A percentile compares a stretch with the other conserved stretches of the same genome.
Conservation (phyloP, 495 filamentous ascomycete species). For the Pseudoneurospora amorphoporcata region DNA sequence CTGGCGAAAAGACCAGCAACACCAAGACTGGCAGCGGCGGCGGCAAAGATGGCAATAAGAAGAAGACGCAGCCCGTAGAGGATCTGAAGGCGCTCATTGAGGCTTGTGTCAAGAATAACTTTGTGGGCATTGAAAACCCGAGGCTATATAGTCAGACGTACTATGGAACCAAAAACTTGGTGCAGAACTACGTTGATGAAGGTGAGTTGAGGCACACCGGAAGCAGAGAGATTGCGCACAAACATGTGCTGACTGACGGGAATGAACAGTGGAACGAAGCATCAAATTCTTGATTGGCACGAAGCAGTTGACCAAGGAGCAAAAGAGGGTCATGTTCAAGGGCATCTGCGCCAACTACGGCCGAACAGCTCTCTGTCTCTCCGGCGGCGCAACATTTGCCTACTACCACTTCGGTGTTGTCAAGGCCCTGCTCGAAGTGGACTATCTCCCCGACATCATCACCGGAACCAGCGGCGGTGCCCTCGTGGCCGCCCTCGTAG, state of each 20-base stretch:
- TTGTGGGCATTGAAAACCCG: slow-evolving; percentile 89
- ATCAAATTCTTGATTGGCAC: slow-evolving; percentile 59
- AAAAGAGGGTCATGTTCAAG: slow-evolving; percentile 78
- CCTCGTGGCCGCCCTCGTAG: slow-evolving; percentile 77
- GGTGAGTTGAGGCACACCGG: slow-evolving; percentile 25
- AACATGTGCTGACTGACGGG: slow-evolving; percentile 7
- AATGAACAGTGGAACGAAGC: slow-evolving; percentile 42
- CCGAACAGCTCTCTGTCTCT: slow-evolving; percentile 83
- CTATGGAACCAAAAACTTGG: slow-evolving; percentile 86
- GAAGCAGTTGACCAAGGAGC: slow-evolving; percentile 51
- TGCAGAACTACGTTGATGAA: slow-evolving; percentile 85
- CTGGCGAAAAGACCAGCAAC: slow-evolving; percentile 18
- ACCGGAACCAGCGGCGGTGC: slow-evolving; percentile 94
- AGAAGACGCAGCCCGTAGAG: slow-evolving; percentile 42
- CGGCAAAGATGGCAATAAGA: slow-evolving; percentile 12
- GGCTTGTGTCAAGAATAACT: slow-evolving; percentile 93
- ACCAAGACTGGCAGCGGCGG: slow-evolving; percentile 4
- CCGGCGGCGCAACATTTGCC: slow-evolving; percentile 89
- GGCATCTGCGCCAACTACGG: slow-evolving; percentile 85
- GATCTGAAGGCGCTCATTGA: slow-evolving; percentile 69
- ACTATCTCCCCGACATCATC: slow-evolving; percentile 81
- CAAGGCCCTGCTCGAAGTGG: slow-evolving; percentile 80
- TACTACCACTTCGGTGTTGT: slow-evolving; percentile 96
- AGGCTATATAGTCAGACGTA: slow-evolving; percentile 92
- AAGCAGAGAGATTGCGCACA: slow-evolving; percentile 8